These are phyloP conservation scores for Candida tropicalis DNA, from an alignment of 1,139 yeast species.

Conservation along the genomic window DNA sequence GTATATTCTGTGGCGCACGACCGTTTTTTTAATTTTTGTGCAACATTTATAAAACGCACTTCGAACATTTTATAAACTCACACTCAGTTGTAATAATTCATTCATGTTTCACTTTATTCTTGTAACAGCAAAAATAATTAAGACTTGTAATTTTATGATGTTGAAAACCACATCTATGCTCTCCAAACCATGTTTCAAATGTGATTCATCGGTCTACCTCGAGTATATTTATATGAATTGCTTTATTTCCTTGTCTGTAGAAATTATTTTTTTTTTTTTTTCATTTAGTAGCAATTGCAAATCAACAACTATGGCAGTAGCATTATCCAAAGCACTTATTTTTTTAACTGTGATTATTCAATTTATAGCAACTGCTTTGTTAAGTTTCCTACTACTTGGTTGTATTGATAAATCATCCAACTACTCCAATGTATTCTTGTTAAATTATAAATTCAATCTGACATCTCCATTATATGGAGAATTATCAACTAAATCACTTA, in stretches of 20 bases:
- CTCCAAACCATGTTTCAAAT: too few relatives aligned
- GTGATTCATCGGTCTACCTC: too few relatives aligned
- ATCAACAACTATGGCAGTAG: constrained; percentile 1
- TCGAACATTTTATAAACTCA: neutral
- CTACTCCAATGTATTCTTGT: constrained; percentile 49
- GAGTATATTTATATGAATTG: too few relatives aligned
- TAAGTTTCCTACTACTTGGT: constrained; percentile 57
- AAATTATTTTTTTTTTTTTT: neutral
- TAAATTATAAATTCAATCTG: constrained; percentile 48
- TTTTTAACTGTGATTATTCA: constrained; percentile 25
- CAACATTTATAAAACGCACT: constrained; percentile 1
- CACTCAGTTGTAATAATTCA: neutral
- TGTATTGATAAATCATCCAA: constrained; percentile 43
- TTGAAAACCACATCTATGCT: too few relatives aligned
- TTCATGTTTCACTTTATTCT: neutral
- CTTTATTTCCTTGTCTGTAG: too few relatives aligned
- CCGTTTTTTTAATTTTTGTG: neutral
- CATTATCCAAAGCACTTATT: constrained; percentile 11
- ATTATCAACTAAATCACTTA: constrained; percentile 1
- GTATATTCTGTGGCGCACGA: neutral
- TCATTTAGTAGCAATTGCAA: neutral
- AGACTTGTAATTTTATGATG: too few relatives aligned
- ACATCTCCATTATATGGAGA: constrained; percentile 19
- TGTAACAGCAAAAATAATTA: too few relatives aligned
- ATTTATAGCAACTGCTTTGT: constrained; percentile 40